phyloP scores from a whole-genome alignment of 352 stramenopile genomes.

The Pythium coloratum region DNA sequence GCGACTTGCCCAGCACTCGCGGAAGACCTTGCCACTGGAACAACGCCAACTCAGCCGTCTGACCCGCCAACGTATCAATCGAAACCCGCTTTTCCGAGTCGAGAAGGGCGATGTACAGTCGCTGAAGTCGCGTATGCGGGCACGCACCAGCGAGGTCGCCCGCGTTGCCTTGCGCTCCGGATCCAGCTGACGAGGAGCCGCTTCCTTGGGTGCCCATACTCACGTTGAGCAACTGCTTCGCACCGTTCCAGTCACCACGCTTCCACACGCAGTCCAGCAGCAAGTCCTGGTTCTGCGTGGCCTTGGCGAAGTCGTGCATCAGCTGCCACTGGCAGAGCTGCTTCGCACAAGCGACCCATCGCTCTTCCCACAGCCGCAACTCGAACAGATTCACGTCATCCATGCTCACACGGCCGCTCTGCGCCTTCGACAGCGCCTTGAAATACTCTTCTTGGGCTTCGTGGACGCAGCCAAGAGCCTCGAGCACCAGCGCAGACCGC shows the following conservation, averaged over 20 bases:
- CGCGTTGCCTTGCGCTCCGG: conserved; percentile 43
- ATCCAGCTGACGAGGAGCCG: conserved; percentile 55
- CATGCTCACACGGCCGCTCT: conserved; percentile 68
- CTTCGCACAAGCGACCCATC: conserved; percentile 91
- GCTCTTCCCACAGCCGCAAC: conserved; percentile 84
- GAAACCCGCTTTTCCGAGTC: conserved; percentile 74
- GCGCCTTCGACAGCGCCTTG: conserved; percentile 72
- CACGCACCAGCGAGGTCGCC: conserved; percentile 37
- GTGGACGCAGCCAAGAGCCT: conserved; percentile 81
- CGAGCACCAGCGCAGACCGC: conserved; percentile 64
- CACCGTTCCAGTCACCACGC: conserved; percentile 85
- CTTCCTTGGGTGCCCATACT: conserved; percentile 18
- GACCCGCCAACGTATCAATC: conserved; percentile 64
- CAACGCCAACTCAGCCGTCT: conserved; percentile 82
- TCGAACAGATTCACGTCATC: conserved; percentile 88
- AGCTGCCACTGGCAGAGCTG: conserved; percentile 92
- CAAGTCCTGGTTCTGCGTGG: conserved; percentile 91
- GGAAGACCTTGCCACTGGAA: conserved; percentile 90
- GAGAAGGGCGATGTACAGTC: conserved; percentile 88
- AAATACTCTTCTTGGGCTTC: conserved; percentile 90
- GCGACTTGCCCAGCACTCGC: conserved; percentile 67
- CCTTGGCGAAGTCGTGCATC: conserved; percentile 91
- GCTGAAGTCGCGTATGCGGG: conserved; percentile 75
- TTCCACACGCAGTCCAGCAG: conserved; percentile 93
- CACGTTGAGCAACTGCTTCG: conserved; percentile 70